Conservation (phyloP, 2,329 filamentous ascomycete species). For the Rhexocercosporidium sp. region DNA sequence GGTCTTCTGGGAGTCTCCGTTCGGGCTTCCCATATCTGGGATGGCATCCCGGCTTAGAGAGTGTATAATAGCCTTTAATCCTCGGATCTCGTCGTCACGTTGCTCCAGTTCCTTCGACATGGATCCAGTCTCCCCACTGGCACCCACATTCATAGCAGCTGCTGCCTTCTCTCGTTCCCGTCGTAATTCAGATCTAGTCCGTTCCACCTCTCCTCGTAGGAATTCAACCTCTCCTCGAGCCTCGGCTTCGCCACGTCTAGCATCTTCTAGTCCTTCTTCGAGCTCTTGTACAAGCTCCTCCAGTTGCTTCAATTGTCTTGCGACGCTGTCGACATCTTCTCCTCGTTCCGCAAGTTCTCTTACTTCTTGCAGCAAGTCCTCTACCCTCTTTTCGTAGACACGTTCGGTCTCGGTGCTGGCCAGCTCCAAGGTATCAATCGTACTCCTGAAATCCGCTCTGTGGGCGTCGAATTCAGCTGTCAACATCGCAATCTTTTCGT, state of each 20-base stretch:
- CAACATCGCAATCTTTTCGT: conserved; percentile 92
- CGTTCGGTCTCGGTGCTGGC: conserved; percentile 94
- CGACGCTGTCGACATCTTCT: conserved; percentile 90
- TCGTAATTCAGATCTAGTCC: conserved; percentile 84
- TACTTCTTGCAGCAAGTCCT: conserved; percentile 82
- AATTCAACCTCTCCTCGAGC: conserved; percentile 96
- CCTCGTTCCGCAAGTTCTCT: conserved; percentile 81
- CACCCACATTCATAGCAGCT: conserved; percentile 57
- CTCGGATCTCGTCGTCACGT: conserved; percentile 96
- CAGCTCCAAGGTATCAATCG: conserved; percentile 94
- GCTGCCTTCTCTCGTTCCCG: conserved; percentile 86
- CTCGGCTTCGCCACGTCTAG: conserved; percentile 90
- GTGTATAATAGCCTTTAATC: conserved; percentile 97
- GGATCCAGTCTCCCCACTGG: conserved; percentile 51
- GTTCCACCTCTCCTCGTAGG: conserved; percentile 89
- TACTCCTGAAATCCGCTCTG: conserved; percentile 93
- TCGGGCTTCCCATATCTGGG: conserved; percentile 36
- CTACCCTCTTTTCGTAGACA: conserved; percentile 93
- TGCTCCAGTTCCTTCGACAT: conserved; percentile 81
- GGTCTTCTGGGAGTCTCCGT: conserved; percentile 39
- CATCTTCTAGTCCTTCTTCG: conserved; percentile 95
- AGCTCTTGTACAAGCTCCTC: conserved; percentile 96
- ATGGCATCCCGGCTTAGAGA: conserved; percentile 80
- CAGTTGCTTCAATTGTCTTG: conserved; percentile 88
- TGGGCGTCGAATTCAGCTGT: conserved; percentile 95